Percentiles rank a stretch among this genome's conserved stretches.
phyloP scores from a whole-genome alignment of 768 basidiomycete genomes.

The Lactarius tabidus region DNA sequence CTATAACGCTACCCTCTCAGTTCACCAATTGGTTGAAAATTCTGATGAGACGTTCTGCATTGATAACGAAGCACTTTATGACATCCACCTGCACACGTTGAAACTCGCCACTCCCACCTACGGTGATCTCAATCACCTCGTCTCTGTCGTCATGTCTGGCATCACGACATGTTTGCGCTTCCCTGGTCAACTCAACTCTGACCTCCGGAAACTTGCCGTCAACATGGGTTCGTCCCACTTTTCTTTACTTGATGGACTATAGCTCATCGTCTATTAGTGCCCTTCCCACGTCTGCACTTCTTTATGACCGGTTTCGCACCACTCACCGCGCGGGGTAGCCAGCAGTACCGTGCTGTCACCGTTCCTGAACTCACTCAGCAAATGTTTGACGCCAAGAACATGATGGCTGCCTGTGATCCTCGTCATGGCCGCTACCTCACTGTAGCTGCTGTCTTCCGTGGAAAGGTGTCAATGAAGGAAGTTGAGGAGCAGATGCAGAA shows the following conservation, averaged over 20 bases:
- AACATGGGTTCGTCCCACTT: constrained; percentile 79
- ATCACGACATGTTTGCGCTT: constrained; percentile 98
- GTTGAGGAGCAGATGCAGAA: constrained; percentile 99
- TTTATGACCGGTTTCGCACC: constrained; percentile 98
- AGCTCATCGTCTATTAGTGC: constrained; percentile 50
- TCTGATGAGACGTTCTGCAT: constrained; percentile 99
- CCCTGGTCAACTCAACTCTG: constrained; percentile 99
- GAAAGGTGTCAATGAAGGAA: constrained; percentile 99
- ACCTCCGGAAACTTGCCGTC: constrained; percentile 95
- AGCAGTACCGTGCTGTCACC: constrained; percentile 93
- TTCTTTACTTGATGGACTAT: not conserved
- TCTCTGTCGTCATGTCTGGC: constrained; percentile 97
- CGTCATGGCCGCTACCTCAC: constrained; percentile 97
- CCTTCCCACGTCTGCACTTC: constrained; percentile 99
- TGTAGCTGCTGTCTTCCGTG: constrained; percentile 96
- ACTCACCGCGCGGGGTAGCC: constrained; percentile 88
- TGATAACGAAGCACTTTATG: constrained; percentile 98
- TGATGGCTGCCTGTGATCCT: constrained; percentile 99
- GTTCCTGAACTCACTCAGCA: constrained; percentile 98
- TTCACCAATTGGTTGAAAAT: constrained; percentile 99
- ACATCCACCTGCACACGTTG: constrained; percentile 97
- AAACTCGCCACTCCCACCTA: constrained; percentile 95
- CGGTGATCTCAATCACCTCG: constrained; percentile 96
- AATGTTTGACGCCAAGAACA: constrained; percentile 99
- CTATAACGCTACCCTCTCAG: constrained; percentile 97